A percentile compares a stretch with the other conserved stretches of the same genome.
Evolutionary conservation across 768 basidiomycete species (phyloP).

Genomic region (Pleurotus sapidus): DNA sequence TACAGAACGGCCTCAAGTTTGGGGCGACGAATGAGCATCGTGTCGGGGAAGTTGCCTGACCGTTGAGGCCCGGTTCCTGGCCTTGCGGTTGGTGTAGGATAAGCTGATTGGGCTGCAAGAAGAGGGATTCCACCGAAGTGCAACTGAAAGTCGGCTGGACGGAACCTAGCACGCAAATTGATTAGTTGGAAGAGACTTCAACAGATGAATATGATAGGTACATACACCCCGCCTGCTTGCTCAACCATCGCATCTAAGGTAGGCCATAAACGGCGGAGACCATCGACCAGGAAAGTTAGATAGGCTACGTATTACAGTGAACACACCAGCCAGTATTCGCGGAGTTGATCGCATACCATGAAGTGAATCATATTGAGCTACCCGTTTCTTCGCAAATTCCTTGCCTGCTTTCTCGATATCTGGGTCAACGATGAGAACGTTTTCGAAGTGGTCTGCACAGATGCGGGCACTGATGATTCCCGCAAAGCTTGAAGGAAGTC

Average conservation of each 20-base stretch:
- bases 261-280: conserved; percentile 17
- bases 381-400: conserved; percentile 10
- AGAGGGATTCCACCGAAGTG: conserved; percentile 12
- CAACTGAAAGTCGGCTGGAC: conserved; percentile 11
- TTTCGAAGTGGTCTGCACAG: conserved; percentile 24
- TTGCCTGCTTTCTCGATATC: conserved; percentile 13
- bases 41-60: conserved; percentile 11
- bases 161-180: neutral
- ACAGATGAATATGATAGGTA: neutral
- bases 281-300: conserved; percentile 10
- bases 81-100: conserved; percentile 6
- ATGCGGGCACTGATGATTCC: conserved; percentile 21
- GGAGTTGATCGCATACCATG: conserved; percentile 11
- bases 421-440: conserved; percentile 22
- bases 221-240: conserved; percentile 14
- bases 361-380: conserved; percentile 13
- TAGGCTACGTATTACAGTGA: conserved; percentile 6
- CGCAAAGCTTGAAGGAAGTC: no score
- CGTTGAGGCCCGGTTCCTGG: no score
- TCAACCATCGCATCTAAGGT: conserved; percentile 14
- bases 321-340: no score
- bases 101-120: neutral
- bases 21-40: conserved; percentile 13
- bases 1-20: conserved; percentile 16
- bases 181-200: neutral